Evolutionary conservation across 306 rosid species (phyloP).

Genomic region (Ceratonia siliqua): DNA sequence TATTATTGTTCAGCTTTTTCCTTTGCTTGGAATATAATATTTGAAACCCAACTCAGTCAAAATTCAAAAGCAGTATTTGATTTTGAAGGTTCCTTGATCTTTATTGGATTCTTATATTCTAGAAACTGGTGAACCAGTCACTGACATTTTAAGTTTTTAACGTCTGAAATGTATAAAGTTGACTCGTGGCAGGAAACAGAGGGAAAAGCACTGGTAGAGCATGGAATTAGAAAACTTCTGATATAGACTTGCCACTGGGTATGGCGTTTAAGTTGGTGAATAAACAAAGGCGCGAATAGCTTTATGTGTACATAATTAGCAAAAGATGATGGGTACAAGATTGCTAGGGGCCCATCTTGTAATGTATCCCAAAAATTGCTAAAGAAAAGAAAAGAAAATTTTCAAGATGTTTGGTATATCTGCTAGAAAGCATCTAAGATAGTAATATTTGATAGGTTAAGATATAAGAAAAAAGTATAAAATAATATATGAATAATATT

Average conservation of each 20-base stretch:
- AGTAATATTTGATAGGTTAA: too few relatives aligned
- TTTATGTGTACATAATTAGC: not conserved
- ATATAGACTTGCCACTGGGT: slow-evolving; percentile 14
- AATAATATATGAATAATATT: too few relatives aligned
- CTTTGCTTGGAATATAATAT: not conserved
- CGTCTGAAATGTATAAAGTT: not conserved
- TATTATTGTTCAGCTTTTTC: not conserved
- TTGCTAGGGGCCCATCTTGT: slow-evolving; percentile 12
- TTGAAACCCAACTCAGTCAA: slow-evolving; percentile 5
- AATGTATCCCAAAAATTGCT: not conserved
- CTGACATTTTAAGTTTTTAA: slow-evolving; percentile 4
- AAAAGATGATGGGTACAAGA: not conserved
- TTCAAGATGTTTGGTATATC: too few relatives aligned
- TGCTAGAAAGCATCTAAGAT: too few relatives aligned
- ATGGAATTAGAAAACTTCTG: slow-evolving; percentile 4
- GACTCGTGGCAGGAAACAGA: not conserved
- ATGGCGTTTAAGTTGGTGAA: not conserved
- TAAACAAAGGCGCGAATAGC: not conserved
- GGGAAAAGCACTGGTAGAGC: not conserved
- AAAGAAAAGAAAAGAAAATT: not conserved
- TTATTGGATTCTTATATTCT: not conserved
- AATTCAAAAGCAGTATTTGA: slow-evolving; percentile 14
- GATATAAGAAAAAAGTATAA: too few relatives aligned
- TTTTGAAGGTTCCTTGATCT: slow-evolving; percentile 9
- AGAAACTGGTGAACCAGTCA: not conserved